These are phyloP conservation scores for Epichloe sibirici DNA, from an alignment of 2,329 filamentous ascomycete genomes.

Conservation along the genomic window DNA sequence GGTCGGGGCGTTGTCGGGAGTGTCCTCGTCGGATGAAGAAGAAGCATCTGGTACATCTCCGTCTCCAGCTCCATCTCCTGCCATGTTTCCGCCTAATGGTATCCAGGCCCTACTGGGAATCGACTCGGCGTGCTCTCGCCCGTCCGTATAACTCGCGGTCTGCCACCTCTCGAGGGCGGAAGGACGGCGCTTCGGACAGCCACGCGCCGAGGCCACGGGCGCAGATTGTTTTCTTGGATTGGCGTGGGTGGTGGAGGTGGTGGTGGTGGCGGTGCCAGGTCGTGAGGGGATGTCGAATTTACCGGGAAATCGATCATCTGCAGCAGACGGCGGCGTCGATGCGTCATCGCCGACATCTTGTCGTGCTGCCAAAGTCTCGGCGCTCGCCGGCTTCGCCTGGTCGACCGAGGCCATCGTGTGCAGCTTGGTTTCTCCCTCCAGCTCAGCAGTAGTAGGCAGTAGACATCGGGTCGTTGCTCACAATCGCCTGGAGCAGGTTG, in stretches of 20 bases:
- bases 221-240: not conserved
- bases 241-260: too few relatives aligned
- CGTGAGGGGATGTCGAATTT: constrained; percentile 1
- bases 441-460: too few relatives aligned
- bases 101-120: constrained; percentile 7
- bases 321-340: not conserved
- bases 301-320: not conserved
- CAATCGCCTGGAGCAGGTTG: not conserved
- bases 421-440: not conserved
- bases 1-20: not conserved
- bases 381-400: not conserved
- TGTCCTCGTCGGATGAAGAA: constrained; percentile 1
- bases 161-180: constrained; percentile 6
- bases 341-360: not conserved
- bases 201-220: not conserved
- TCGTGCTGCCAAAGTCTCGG: not conserved
- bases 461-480: too few relatives aligned
- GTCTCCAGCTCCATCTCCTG: not conserved
- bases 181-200: not conserved
- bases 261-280: not conserved
- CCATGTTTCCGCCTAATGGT: not conserved
- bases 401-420: not conserved
- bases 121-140: constrained; percentile 3
- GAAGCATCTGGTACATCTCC: not conserved
- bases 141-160: not conserved